Evolutionary conservation across 441 rosid genomes (phyloP).

Genomic region (Rhodomyrtus psidioides): DNA sequence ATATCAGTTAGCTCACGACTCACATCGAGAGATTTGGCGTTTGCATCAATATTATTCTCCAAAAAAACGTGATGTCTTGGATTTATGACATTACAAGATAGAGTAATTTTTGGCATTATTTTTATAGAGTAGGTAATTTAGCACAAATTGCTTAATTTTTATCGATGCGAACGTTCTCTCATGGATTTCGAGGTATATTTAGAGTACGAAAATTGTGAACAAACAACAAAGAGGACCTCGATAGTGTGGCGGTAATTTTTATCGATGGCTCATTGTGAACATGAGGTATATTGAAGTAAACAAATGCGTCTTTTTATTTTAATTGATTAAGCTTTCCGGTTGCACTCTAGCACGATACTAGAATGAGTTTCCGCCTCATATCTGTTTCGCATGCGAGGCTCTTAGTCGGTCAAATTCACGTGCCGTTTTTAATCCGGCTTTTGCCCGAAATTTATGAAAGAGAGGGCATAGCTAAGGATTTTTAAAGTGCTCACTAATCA

Average conservation of each 20-base stretch:
- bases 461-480: not conserved
- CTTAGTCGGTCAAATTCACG: not conserved
- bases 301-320: fast-evolving
- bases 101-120: not conserved
- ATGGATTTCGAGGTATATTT: not conserved
- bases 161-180: not conserved
- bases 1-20: too few species aligned
- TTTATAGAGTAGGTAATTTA: not conserved
- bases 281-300: not conserved
- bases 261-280: not conserved
- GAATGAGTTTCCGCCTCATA: not conserved
- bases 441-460: not conserved
- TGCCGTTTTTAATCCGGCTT: not conserved
- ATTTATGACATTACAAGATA: not conserved
- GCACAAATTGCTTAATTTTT: not conserved
- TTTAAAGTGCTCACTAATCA: not conserved
- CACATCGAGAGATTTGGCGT: too few species aligned
- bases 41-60: not conserved
- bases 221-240: not conserved
- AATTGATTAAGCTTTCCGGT: not conserved
- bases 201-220: not conserved
- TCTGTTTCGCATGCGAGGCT: not conserved
- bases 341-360: not conserved
- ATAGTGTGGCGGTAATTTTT: fast-evolving
- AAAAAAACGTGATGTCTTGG: not conserved